phyloP scores from a whole-genome alignment of 139 green algal species.

The Microglena sp. region DNA sequence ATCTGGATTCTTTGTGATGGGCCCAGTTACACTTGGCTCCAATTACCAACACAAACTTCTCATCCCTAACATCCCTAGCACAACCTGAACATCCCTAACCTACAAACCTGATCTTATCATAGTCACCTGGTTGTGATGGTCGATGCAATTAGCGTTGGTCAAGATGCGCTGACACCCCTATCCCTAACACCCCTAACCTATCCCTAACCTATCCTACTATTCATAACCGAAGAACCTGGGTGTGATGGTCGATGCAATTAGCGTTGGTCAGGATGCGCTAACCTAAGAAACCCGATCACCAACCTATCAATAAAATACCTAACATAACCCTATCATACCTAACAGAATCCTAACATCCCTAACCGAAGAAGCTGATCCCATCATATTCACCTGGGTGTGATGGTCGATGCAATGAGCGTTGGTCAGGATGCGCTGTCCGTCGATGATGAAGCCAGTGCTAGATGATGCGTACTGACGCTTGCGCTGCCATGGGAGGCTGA shows the following conservation, averaged over 20 bases:
- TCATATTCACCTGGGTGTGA: conserved; percentile 59
- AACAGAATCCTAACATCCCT: not conserved
- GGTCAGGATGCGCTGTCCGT: conserved; percentile 70
- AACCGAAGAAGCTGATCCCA: not conserved
- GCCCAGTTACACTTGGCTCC: conserved; percentile 88
- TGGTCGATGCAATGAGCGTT: conserved; percentile 92
- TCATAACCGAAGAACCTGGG: conserved; percentile 37
- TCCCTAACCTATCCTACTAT: too few relatives aligned
- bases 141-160: conserved; percentile 91
- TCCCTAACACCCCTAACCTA: too few relatives aligned
- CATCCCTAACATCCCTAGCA: too few relatives aligned
- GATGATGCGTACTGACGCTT: conserved; percentile 78
- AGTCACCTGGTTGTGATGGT: conserved; percentile 73
- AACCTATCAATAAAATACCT: too few relatives aligned
- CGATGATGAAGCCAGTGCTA: conserved; percentile 78
- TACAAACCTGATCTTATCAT: not conserved
- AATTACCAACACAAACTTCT: conserved; percentile 74
- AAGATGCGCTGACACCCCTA: conserved; percentile 75
- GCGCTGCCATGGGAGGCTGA: conserved; percentile 87
- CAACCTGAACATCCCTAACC: not conserved
- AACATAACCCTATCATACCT: too few relatives aligned
- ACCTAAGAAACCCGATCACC: too few relatives aligned
- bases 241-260: conserved; percentile 85
- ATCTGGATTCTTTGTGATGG: too few relatives aligned
- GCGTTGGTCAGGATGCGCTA: conserved; percentile 87